Evolutionary conservation across 768 basidiomycete genomes (phyloP), one percentile per base, ranked within the genome.

Genomic region (Leccinum aurantiacum): DNA sequence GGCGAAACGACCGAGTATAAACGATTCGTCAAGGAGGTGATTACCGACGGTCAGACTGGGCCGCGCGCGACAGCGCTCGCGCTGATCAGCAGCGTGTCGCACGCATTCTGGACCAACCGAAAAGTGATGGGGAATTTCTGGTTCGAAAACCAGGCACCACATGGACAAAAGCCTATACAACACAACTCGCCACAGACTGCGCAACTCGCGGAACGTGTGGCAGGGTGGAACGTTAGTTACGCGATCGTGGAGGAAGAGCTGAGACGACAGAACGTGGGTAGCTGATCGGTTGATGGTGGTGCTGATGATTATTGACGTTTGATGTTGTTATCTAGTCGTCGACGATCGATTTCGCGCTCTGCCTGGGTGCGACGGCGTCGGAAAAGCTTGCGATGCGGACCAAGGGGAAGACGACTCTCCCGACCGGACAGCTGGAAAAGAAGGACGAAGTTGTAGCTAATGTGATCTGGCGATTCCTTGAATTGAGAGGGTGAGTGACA

Each of bases 381-480:
- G 92, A 95, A 57, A 87, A 87, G 66, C 80, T 90, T 22, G 95
- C 97, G 0, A 73, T 77, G 44, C 87, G 93, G 46, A 98, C 96
- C 52, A 90, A 89, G 73, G 80, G 82, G 44, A 90, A 87, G 77
- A 68, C 72, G n/a, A 78, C 67, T 54, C 65, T 75, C 33, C 67
- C 77, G 27, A 68, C 66, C 38, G 68, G 67, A 6, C 82, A 86
- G 15, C 81, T 99, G 27, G 96, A 98, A 61, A 98, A 97, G 78
- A 98, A 98, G 77, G 97, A 99, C 67, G 97, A 99, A 74, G 82
- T 97, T 0, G 97, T 99, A 4, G 95, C 95, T 8, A 99, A 99
- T 71, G 95, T 96, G 27, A 91, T 99, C 57, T 98, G 95, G 95
- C 86, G 96, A 56, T 98, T 98, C 84, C 83, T 99, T 58, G 96